Base-by-base conservation (phyloP, 805 yeast genomes). In the Ogataea minuta region DNA sequence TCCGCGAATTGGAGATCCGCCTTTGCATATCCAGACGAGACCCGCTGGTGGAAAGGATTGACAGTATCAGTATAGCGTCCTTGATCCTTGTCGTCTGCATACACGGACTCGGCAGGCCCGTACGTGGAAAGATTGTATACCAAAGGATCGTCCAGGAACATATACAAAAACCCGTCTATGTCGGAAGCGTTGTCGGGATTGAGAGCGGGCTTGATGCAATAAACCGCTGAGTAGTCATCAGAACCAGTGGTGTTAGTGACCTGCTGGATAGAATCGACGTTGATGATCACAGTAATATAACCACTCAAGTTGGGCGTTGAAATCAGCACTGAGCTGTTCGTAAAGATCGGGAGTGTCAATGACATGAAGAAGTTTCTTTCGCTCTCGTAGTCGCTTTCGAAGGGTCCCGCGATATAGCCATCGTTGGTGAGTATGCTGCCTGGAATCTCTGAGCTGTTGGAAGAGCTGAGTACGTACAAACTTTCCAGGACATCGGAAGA, bases 281-380 rank as follows among this genome's bases (percentile, higher is more conserved):
- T 62, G 60, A 76, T 61, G 1, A 76, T 60, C 11, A 85, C 75
- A 0, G 93, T 74, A 28, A 88, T 51, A 58, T 78, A 89, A 0
- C 96, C 96, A 2, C 80, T 72, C 6, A 85, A 66, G 15, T 74
- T 70, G 4, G 83, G 79, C 11, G 70, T 66, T n/a, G 70, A 63
- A 15, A 81, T 62, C 29, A 81, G 62, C 15, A 85, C 81, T 2
- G 95, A 81, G n/a, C 81, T 71, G 49, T 84, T 82, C 12, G 87
- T 75, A 51, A 71, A 81, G 3, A 89, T 73, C 0, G 96, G 93
- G 4, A 87, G 50, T 0, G 96, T 84, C 62, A 89, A 65, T 0
- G 95, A 86, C 72, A 86, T 66, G 48, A 78, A 72, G 51, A 73
- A 81, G 2, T 68, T 43, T 1, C 67, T 49, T 26, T 57, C 59